Evolutionary conservation across 495 filamentous ascomycete genomes (phyloP), one percentile per base, ranked within the genome.

Genomic region (Umbilicaria muhlenbergii): DNA sequence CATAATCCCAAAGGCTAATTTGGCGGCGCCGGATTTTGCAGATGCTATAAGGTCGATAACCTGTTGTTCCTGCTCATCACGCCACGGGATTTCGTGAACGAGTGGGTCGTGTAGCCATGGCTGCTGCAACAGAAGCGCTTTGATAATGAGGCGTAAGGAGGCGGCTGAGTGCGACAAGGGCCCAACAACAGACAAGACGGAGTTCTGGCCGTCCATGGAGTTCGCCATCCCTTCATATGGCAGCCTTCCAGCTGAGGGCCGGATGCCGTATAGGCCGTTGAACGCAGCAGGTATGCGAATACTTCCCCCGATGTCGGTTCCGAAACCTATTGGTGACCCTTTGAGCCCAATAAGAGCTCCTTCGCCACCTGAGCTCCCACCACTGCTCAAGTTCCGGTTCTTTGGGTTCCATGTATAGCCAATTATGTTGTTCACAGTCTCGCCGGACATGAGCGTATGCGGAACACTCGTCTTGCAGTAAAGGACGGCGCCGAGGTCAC

Each of bases 271-370:
- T 1, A 78, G 50, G 3, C 67, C 71, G 52, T 78, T 77, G 46
- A 81, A 82, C 2, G 68, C 70, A 19, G 75, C 67, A 2, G 81
- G 81, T 41, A 83, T 74, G 0, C 81, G 65, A 15, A 86, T 70
- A 46, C 67, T 77, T 7, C 83, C 83, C 0, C 80, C 83, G 40
- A 87, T 77, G 60, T 87, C 81, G 12, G 80, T 84, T 0, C 77
- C 76, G 50, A 79, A 67, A 0, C 75, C 75, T 14, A 61, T 55
- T 0, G 74, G 62, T 33, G 69, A 75, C 10, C 76, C 75, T 31
- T 57, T 60, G 41, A 79, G 55, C 1, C 64, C 72, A 34, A 78
- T 60, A 31, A 78, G 55, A 21, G 70, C 73, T 2, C 68, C 76
- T 48, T 80, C 75, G 11, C 86, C 81, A 21, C 81, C 80, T 3